These are phyloP conservation scores for Penicillium macrosclerotiorum DNA, from an alignment of 495 filamentous ascomycete species.

Conservation along the genomic window DNA sequence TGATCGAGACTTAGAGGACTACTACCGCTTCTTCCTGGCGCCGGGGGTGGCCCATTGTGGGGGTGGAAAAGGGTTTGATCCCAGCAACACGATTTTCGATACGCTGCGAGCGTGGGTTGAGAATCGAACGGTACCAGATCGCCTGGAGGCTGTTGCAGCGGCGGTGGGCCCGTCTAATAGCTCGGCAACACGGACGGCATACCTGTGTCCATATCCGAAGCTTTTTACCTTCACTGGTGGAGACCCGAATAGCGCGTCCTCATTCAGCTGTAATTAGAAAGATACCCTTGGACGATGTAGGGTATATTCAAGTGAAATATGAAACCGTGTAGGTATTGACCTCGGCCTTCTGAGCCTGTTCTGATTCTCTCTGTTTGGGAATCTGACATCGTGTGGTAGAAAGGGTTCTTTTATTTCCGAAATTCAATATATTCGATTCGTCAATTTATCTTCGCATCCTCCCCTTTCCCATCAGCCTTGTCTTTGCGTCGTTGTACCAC, in stretches of 20 bases:
- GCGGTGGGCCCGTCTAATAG: slow-evolving; percentile 6
- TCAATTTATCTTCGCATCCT: slow-evolving; percentile 27
- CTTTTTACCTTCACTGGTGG: slow-evolving; percentile 21
- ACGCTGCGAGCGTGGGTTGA: slow-evolving; percentile 12
- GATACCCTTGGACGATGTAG: too few relatives aligned
- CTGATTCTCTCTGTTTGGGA: too few relatives aligned
- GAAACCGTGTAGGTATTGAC: too few relatives aligned
- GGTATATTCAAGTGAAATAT: too few relatives aligned
- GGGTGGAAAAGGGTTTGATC: slow-evolving; percentile 9
- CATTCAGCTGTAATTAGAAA: slow-evolving; percentile 1
- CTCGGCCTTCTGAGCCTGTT: too few relatives aligned
- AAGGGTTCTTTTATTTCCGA: background rate
- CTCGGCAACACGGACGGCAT: slow-evolving; percentile 3
- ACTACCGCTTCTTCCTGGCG: slow-evolving; percentile 21
- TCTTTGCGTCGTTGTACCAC: slow-evolving; percentile 92
- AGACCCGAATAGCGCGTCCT: slow-evolving; percentile 3
- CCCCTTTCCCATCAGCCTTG: slow-evolving; percentile 62
- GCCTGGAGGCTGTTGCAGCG: slow-evolving; percentile 1
- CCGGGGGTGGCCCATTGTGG: slow-evolving; percentile 13
- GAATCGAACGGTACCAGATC: slow-evolving; percentile 9
- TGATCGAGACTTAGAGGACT: slow-evolving; percentile 7
- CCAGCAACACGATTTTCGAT: slow-evolving; percentile 8
- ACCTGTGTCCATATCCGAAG: slow-evolving; percentile 8
- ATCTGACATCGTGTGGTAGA: too few relatives aligned
- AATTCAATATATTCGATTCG: slow-evolving; percentile 4